phyloP scores from a whole-genome alignment of 129 eudicot species.

The Smallanthus sonchifolius region DNA sequence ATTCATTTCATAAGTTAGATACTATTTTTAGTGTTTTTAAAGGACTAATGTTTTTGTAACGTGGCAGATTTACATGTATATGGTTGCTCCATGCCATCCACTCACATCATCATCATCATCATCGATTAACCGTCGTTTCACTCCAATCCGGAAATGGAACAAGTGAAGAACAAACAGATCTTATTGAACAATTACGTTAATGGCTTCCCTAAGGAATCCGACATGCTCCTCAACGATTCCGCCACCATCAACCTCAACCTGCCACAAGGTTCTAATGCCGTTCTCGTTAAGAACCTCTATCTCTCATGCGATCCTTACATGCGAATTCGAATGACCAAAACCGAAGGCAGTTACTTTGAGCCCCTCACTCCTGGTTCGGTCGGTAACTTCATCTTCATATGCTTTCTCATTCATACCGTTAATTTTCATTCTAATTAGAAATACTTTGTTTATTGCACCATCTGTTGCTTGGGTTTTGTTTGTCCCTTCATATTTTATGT shows the following conservation, averaged over 20 bases:
- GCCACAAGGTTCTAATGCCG: constrained; percentile 31
- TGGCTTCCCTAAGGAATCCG: constrained; percentile 45
- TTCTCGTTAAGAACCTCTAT: constrained; percentile 35
- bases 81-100: too few species aligned
- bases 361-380: constrained; percentile 42
- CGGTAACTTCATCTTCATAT: constrained; percentile 2
- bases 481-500: too few species aligned
- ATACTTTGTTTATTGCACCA: not conserved
- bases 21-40: too few species aligned
- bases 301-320: constrained; percentile 40
- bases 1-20: too few species aligned
- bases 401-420: too few species aligned
- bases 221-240: constrained; percentile 14
- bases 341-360: constrained; percentile 14
- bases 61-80: too few species aligned
- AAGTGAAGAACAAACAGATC: constrained; percentile 26
- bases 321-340: constrained; percentile 28
- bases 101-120: too few species aligned
- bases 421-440: too few species aligned
- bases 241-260: constrained; percentile 17
- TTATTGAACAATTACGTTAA: constrained; percentile 28
- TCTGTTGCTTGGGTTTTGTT: not conserved
- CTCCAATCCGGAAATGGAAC: too few species aligned
- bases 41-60: too few species aligned
- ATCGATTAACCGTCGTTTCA: too few species aligned